Evolutionary conservation across 2,329 filamentous ascomycete species (phyloP).

Genomic region (Stachybotrys chlorohalonatus): DNA sequence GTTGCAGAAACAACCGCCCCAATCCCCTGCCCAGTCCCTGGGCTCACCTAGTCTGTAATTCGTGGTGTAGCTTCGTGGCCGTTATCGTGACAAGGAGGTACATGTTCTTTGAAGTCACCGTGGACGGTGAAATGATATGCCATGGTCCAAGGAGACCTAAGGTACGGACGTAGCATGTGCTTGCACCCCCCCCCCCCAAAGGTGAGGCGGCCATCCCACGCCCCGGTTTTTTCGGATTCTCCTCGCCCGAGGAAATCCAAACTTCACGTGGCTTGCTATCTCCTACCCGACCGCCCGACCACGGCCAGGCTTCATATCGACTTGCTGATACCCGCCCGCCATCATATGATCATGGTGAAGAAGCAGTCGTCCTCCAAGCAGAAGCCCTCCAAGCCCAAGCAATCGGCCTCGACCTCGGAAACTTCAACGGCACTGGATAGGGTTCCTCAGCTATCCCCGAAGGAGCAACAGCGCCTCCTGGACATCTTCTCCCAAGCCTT

Average conservation of each 20-base stretch:
- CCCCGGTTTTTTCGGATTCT: background rate
- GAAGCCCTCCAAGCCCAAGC: background rate
- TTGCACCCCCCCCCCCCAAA: background rate
- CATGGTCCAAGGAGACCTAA: too few relatives aligned
- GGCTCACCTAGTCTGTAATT: too few relatives aligned
- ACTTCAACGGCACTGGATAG: background rate
- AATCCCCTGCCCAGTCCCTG: too few relatives aligned
- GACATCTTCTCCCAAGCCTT: slow-evolving; percentile 66
- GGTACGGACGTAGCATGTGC: too few relatives aligned
- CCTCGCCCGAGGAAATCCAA: background rate
- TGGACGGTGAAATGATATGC: too few relatives aligned
- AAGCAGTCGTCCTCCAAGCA: slow-evolving; percentile 12
- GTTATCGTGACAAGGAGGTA: too few relatives aligned
- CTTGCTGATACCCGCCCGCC: background rate
- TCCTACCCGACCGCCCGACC: too few relatives aligned
- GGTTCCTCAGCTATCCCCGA: slow-evolving; percentile 4
- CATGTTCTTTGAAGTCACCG: too few relatives aligned
- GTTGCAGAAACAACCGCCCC: too few relatives aligned
- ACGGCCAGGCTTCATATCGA: background rate
- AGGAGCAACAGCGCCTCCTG: slow-evolving; percentile 58
- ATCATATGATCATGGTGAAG: slow-evolving; percentile 11
- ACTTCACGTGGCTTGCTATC: background rate
- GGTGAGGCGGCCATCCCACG: background rate
- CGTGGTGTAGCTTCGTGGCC: too few relatives aligned
- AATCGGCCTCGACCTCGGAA: background rate